Conservation (phyloP, 176 grass and related monocot species). For the Typha latifolia region DNA sequence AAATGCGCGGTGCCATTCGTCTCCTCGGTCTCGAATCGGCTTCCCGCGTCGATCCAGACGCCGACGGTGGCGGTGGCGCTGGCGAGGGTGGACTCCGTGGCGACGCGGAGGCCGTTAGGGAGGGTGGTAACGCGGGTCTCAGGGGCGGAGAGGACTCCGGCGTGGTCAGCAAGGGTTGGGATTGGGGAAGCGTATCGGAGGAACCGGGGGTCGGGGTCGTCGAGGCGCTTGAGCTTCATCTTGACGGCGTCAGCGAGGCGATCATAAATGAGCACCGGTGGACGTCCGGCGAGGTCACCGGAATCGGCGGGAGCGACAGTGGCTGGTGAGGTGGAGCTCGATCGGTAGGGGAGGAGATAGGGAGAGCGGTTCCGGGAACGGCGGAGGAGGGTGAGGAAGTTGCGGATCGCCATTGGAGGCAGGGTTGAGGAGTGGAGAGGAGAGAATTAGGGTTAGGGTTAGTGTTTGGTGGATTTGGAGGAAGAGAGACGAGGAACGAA, state of each 20-base stretch:
- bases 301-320: background rate
- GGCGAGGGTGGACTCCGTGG: slow-evolving; percentile 79
- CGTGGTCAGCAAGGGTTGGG: slow-evolving; percentile 64
- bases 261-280: slow-evolving; percentile 67
- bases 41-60: slow-evolving; percentile 96
- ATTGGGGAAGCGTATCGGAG: slow-evolving; percentile 84
- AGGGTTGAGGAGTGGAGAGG: background rate
- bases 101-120: slow-evolving; percentile 69
- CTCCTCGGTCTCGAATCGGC: slow-evolving; percentile 70
- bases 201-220: slow-evolving; percentile 84
- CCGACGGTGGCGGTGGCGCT: slow-evolving; percentile 72
- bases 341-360: background rate
- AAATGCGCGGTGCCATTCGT: slow-evolving; percentile 95
- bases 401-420: slow-evolving; percentile 30
- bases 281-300: slow-evolving; percentile 9
- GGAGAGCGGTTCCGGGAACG: slow-evolving; percentile 22
- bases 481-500: background rate
- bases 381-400: slow-evolving; percentile 51
- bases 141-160: slow-evolving; percentile 61
- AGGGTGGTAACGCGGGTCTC: slow-evolving; percentile 86
- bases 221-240: slow-evolving; percentile 50
- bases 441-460: slow-evolving; percentile 16
- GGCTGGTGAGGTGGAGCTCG: slow-evolving; percentile 20
- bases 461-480: slow-evolving; percentile 6
- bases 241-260: slow-evolving; percentile 58